phyloP scores from a whole-genome alignment of 768 basidiomycete species.

The Amanita muscaria region DNA sequence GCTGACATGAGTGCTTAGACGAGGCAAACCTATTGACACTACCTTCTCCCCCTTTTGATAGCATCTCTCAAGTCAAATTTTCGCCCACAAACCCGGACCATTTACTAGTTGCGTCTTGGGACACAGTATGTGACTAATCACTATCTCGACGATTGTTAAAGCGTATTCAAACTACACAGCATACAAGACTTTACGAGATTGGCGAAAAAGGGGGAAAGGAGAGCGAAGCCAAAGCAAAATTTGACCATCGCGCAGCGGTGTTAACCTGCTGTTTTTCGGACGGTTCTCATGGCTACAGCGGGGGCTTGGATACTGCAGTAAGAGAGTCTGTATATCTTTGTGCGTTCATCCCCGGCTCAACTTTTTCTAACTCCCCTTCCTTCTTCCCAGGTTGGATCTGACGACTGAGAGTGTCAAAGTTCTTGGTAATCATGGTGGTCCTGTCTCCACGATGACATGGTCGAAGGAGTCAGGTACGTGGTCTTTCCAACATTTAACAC shows the following conservation, averaged over 20 bases:
- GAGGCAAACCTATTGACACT: background rate
- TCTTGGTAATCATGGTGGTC: conserved; percentile 75
- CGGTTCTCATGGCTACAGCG: conserved; percentile 64
- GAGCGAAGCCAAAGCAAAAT: conserved; percentile 68
- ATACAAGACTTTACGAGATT: conserved; percentile 43
- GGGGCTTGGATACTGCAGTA: conserved; percentile 78
- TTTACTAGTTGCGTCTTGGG: conserved; percentile 86
- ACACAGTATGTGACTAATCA: conserved; percentile 41
- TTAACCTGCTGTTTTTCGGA: conserved; percentile 76
- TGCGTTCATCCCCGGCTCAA: conserved; percentile 1
- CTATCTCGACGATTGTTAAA: conserved; percentile 6
- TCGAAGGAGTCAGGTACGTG: conserved; percentile 2
- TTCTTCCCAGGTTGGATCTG: conserved; percentile 58
- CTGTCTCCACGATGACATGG: conserved; percentile 69
- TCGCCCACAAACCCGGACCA: conserved; percentile 74
- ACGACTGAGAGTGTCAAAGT: conserved; percentile 60
- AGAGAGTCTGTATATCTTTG: conserved; percentile 51
- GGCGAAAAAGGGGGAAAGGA: conserved; percentile 49
- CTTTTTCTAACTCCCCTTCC: background rate
- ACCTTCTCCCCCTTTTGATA: conserved; percentile 71
- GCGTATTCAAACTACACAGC: conserved; percentile 15
- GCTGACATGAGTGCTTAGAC: background rate
- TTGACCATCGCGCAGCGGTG: conserved; percentile 83
- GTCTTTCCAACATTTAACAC: background rate
- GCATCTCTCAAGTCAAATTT: conserved; percentile 72